phyloP scores from a whole-genome alignment of 108 stramenopile species.

The Pseudonitzschia pungens region DNA sequence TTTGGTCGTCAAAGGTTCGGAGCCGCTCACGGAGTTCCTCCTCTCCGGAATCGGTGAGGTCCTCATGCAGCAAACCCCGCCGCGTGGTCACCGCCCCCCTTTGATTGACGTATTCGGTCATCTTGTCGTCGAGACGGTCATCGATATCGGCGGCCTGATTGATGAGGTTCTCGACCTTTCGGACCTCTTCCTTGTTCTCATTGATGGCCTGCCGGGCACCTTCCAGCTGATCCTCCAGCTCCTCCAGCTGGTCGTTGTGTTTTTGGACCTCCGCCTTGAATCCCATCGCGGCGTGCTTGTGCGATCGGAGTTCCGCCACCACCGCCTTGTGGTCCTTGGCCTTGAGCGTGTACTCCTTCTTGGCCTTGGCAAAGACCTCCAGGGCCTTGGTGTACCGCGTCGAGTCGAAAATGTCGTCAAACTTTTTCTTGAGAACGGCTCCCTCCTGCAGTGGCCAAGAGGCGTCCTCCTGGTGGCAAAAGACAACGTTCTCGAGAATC shows the following conservation, averaged over 20 bases:
- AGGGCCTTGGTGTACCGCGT: conserved; percentile 90
- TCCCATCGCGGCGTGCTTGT: conserved; percentile 78
- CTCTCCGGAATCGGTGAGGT: conserved; percentile 55
- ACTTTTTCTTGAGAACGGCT: conserved; percentile 96
- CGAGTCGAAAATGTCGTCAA: conserved; percentile 99
- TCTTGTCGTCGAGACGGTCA: conserved; percentile 29
- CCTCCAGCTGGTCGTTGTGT: conserved; percentile 60
- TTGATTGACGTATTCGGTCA: neutral
- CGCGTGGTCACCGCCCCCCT: conserved; percentile 23
- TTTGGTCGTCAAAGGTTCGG: conserved; percentile 51
- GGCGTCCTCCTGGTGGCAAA: conserved; percentile 86
- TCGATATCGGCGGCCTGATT: conserved; percentile 33
- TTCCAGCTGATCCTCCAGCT: conserved; percentile 67
- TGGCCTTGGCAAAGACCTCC: conserved; percentile 86
- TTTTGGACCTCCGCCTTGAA: conserved; percentile 69
- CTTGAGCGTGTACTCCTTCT: conserved; percentile 61
- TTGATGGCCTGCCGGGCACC: conserved; percentile 29
- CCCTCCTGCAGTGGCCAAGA: conserved; percentile 94
- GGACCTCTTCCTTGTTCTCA: conserved; percentile 48
- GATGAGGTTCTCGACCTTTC: conserved; percentile 24
- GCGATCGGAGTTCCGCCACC: conserved; percentile 71
- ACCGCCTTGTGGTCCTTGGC: conserved; percentile 87
- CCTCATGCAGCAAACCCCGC: conserved; percentile 55
- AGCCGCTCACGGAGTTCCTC: conserved; percentile 63
- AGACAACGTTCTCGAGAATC: conserved; percentile 93